Evolutionary conservation across 495 filamentous ascomycete species (phyloP), one percentile per base, ranked within the genome.

Genomic region (Tuber umbilicatum): DNA sequence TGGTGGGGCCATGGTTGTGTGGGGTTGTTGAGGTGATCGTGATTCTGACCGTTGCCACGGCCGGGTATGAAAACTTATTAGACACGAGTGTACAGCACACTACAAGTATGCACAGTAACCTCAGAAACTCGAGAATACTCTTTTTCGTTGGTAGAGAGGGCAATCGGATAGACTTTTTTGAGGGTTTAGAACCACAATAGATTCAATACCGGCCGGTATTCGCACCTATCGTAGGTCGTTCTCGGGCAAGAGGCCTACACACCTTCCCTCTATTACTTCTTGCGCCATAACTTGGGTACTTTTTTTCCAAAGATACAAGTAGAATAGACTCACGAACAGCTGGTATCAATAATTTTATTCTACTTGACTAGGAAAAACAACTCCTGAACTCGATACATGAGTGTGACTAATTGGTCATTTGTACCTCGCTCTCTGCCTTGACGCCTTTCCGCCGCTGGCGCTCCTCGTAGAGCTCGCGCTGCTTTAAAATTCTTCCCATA

Each of bases 391-490:
- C 31, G 27, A 27, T 64, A 19, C 16, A 35, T 35, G 27, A 64
- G 14, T 7, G 14, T 14, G 19, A 27, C 21, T 70, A 79, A 43
- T 81, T 73, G 19, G n/a, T 17, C 74, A 81, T 81, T 43, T 41
- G 27, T 19, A 74, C 87, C 82, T 99, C 95, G 1, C 89, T 87
- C 41, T 89, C 85, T 9, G 88, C 90, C 84, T 98, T 99, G 75
- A 91, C 87, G 27, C 93, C 89, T 85, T 98, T 99, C 76, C 88
- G 88, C 76, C 92, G 87, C 85, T 99, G 95, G 72, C 95, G 86
- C 74, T 91, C 95, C 84, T 97, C 94, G 80, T 97, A 99, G 72
- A 91, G 87, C 73, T 89, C 90, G 64, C 93, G 86, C 78, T 91
- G 92, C 81, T 89, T 91, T 84, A 98, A 83, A 79, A 99, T 99